Percentiles rank a stretch among this genome's conserved stretches.
phyloP scores from a whole-genome alignment of 2,329 filamentous ascomycete species.

The Bipolaris oryzae region DNA sequence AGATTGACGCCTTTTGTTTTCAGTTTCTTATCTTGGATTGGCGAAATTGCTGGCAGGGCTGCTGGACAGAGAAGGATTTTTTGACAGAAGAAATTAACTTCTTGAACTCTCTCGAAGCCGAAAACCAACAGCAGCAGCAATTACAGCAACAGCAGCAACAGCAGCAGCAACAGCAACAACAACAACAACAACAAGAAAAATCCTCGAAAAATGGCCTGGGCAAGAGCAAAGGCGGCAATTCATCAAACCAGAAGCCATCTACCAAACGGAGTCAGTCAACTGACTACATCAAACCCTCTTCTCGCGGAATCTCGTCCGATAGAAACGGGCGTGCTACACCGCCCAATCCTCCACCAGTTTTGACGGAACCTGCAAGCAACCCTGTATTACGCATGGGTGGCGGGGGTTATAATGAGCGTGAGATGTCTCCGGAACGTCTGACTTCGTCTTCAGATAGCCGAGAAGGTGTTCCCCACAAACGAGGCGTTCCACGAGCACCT shows the following conservation, averaged over 20 bases:
- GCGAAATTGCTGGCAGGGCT: slow-evolving; percentile 97
- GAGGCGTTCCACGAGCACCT: slow-evolving; percentile 32
- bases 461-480: slow-evolving; percentile 28
- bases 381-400: slow-evolving; percentile 26
- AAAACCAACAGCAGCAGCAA: slow-evolving; percentile 7
- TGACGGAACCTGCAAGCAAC: slow-evolving; percentile 33
- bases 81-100: slow-evolving; percentile 43
- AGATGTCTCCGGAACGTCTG: slow-evolving; percentile 38
- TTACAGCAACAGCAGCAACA: slow-evolving; percentile 5
- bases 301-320: slow-evolving; percentile 40
- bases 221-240: slow-evolving; percentile 38
- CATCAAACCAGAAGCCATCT: slow-evolving; percentile 34
- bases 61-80: slow-evolving; percentile 83
- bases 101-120: slow-evolving; percentile 29
- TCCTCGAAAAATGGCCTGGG: slow-evolving; percentile 37
- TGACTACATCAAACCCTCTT: slow-evolving; percentile 37
- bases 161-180: slow-evolving; percentile 7
- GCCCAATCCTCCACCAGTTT: slow-evolving; percentile 30
- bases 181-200: slow-evolving; percentile 20
- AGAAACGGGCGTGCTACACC: slow-evolving; percentile 43
- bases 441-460: slow-evolving; percentile 40
- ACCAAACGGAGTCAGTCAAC: slow-evolving; percentile 40
- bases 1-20: slow-evolving; percentile 94
- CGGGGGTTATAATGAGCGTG: slow-evolving; percentile 29
- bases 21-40: slow-evolving; percentile 94